A percentile compares a stretch with the other conserved stretches of the same genome.
These are phyloP conservation scores for Plasmodium relictum DNA, from an alignment of 169 alveolate genomes.

Conservation along the genomic window DNA sequence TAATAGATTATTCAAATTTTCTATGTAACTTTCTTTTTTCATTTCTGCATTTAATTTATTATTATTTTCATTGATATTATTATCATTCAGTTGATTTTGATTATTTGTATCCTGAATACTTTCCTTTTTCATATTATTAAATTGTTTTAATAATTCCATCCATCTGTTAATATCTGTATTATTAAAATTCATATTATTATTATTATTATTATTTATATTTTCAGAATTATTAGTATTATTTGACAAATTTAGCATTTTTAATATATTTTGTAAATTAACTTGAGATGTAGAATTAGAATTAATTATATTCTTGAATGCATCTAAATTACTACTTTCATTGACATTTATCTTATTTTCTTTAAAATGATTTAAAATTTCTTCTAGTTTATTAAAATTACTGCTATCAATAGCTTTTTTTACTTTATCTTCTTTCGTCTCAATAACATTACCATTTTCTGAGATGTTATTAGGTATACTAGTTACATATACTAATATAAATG, in stretches of 20 bases:
- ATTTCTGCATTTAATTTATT: neutral
- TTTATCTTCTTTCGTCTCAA: neutral
- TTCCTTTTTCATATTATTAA: neutral
- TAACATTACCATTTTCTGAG: conserved; percentile 10
- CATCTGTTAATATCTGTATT: conserved; percentile 8
- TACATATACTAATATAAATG: conserved; percentile 41
- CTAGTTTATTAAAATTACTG: conserved; percentile 21
- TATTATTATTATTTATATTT: neutral
- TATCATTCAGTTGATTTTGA: neutral
- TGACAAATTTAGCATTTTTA: conserved; percentile 19
- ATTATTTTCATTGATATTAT: neutral
- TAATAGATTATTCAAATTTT: conserved; percentile 1
- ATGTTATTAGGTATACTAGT: conserved; percentile 26
- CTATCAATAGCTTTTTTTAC: neutral
- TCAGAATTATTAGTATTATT: neutral
- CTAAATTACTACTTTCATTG: neutral
- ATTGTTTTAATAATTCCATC: conserved; percentile 37
- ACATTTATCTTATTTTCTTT: conserved; percentile 2
- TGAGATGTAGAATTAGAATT: conserved; percentile 24
- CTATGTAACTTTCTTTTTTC: conserved; percentile 16
- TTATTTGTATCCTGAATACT: neutral
- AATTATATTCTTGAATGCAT: conserved; percentile 9
- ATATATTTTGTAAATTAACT: conserved; percentile 11
- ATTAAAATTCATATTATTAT: conserved; percentile 6
- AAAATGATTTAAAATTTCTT: conserved; percentile 10